Conservation (phyloP, 2,329 filamentous ascomycete species). For the Monilinia vaccinii-corymbosi region DNA sequence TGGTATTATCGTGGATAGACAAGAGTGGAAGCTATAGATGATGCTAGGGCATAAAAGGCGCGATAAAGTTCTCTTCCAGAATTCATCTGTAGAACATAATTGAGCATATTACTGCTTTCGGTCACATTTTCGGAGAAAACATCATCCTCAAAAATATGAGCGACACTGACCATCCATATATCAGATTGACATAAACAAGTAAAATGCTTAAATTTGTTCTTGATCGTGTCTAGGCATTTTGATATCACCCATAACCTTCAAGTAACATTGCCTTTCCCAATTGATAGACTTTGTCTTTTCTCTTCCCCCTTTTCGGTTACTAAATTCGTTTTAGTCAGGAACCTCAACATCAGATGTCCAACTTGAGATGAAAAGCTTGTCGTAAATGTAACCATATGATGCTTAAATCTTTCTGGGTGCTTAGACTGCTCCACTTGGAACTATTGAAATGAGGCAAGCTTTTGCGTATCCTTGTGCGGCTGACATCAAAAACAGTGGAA, state of each 20-base stretch:
- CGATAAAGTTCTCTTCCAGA: not conserved
- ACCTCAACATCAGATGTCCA: not conserved
- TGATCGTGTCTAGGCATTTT: not conserved
- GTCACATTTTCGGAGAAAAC: not conserved
- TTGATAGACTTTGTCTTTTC: not conserved
- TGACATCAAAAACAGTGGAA: not conserved
- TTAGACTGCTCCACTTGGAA: not conserved
- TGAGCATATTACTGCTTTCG: not conserved
- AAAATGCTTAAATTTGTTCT: not conserved
- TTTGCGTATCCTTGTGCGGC: not conserved
- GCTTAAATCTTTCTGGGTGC: not conserved
- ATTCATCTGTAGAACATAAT: not conserved
- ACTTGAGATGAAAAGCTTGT: constrained; percentile 2
- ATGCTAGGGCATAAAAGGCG: not conserved
- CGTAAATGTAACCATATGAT: not conserved
- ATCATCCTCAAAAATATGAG: not conserved
- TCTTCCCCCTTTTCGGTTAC: not conserved
- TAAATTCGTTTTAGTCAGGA: not conserved
- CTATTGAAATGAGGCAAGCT: constrained; percentile 5
- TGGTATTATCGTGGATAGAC: not conserved
- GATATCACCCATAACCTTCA: not conserved
- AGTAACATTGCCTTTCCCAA: not conserved
- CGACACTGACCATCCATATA: not conserved
- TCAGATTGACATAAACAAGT: not conserved
- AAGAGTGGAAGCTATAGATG: not conserved